Conservation (phyloP, 2,329 filamentous ascomycete species). For the Drechslerella dactyloides region DNA sequence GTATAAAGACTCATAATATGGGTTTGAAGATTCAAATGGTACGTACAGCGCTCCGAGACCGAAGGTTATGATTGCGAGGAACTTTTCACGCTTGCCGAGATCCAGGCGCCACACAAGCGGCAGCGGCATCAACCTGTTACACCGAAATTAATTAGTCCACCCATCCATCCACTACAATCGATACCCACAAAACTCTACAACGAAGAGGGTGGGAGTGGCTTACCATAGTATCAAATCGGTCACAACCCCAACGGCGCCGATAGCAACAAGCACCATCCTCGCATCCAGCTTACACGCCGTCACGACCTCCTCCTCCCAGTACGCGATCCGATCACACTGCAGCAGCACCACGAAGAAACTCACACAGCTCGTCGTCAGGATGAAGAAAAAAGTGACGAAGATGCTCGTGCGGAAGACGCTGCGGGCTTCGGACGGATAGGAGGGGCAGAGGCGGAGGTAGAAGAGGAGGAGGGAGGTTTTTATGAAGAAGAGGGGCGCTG, state of each 20-base stretch:
- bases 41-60: slow-evolving; percentile 46
- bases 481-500: slow-evolving; percentile 37
- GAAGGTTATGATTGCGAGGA: slow-evolving; percentile 43
- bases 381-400: slow-evolving; percentile 45
- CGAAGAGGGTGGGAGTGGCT: background rate
- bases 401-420: slow-evolving; percentile 44
- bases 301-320: slow-evolving; percentile 35
- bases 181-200: background rate
- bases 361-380: slow-evolving; percentile 25
- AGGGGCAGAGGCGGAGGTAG: slow-evolving; percentile 41
- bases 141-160: background rate
- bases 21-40: background rate
- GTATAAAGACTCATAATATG: slow-evolving; percentile 1
- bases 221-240: slow-evolving; percentile 41
- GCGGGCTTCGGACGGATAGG: slow-evolving; percentile 40
- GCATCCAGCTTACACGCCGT: slow-evolving; percentile 27
- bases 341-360: slow-evolving; percentile 37
- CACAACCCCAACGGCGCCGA: slow-evolving; percentile 31
- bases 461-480: slow-evolving; percentile 38
- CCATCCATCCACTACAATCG: too few species aligned
- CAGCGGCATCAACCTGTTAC: slow-evolving; percentile 33
- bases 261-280: slow-evolving; percentile 30
- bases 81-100: slow-evolving; percentile 32
- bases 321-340: slow-evolving; percentile 41
- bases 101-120: slow-evolving; percentile 36